Conservation (phyloP, 441 rosid genomes). For the Dalechampia spathulata region DNA sequence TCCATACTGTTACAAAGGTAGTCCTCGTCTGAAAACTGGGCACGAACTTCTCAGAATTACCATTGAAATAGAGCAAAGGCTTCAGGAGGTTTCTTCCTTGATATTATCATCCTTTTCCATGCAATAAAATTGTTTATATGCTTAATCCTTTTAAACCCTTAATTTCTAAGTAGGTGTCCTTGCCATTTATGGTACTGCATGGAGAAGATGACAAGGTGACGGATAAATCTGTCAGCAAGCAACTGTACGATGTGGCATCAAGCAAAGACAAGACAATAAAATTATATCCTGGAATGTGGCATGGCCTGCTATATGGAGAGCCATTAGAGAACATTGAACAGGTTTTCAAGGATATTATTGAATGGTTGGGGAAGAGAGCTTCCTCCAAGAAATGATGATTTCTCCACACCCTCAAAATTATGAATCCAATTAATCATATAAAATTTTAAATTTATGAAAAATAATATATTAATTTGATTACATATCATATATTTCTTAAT, state of each 20-base stretch:
- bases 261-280: constrained; percentile 76
- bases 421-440: too few species aligned
- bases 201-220: constrained; percentile 84
- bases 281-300: constrained; percentile 87
- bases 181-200: constrained; percentile 75
- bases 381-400: too few species aligned
- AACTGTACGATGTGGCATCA: constrained; percentile 37
- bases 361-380: constrained; percentile 49
- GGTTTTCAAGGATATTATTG: constrained; percentile 58
- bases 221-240: constrained; percentile 48
- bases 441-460: too few species aligned
- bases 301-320: constrained; percentile 80
- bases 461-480: too few species aligned
- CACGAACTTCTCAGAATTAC: constrained; percentile 45
- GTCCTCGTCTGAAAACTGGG: constrained; percentile 65
- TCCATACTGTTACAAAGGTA: constrained; percentile 69
- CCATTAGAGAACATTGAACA: constrained; percentile 45
- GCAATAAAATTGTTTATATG: too few species aligned
- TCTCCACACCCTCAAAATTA: too few species aligned
- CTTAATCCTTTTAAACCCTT: too few species aligned
- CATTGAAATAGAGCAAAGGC: constrained; percentile 48
- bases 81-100: constrained; percentile 40
- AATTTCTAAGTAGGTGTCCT: constrained; percentile 34
- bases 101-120: too few species aligned
- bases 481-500: too few species aligned